Percentiles rank a stretch among this genome's conserved stretches.
Evolutionary conservation across 176 grass and related monocot species (phyloP).

Genomic region (Bothriochloa decipiens): DNA sequence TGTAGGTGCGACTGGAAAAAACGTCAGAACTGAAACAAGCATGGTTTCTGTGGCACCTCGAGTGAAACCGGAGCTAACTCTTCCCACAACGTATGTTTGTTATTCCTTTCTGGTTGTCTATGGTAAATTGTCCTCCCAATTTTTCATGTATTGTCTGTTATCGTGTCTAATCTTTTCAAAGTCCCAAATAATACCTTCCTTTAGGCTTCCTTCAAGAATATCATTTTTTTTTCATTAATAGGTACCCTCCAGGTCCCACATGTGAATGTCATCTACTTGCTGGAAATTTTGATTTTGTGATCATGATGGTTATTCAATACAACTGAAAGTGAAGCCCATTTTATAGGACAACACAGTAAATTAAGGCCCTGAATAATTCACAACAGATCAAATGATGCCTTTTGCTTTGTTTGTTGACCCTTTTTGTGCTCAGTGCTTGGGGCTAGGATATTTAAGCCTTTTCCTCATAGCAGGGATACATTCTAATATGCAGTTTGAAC

Average conservation of each 20-base stretch:
- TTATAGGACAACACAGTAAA: background rate
- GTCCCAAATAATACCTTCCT: background rate
- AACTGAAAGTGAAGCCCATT: background rate
- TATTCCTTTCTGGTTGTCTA: slow-evolving; percentile 31
- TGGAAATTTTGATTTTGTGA: slow-evolving; percentile 8
- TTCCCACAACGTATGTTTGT: slow-evolving; percentile 73
- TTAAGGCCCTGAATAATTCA: background rate
- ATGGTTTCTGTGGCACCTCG: slow-evolving; percentile 67
- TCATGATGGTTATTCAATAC: slow-evolving; percentile 6
- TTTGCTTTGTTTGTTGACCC: background rate
- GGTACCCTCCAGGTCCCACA: background rate
- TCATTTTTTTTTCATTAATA: background rate
- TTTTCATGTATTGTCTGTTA: slow-evolving; percentile 19
- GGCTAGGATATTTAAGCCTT: background rate
- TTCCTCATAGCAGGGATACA: background rate
- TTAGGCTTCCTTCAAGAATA: background rate
- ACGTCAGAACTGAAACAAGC: slow-evolving; percentile 69
- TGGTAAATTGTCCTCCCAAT: background rate
- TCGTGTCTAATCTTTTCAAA: background rate
- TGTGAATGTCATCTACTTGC: slow-evolving; percentile 18
- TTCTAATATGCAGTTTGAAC: background rate
- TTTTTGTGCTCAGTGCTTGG: background rate
- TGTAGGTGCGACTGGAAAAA: slow-evolving; percentile 73
- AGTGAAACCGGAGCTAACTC: slow-evolving; percentile 85
- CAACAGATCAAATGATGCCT: background rate